Conservation (phyloP, 805 yeast genomes). For the Candida montana region DNA sequence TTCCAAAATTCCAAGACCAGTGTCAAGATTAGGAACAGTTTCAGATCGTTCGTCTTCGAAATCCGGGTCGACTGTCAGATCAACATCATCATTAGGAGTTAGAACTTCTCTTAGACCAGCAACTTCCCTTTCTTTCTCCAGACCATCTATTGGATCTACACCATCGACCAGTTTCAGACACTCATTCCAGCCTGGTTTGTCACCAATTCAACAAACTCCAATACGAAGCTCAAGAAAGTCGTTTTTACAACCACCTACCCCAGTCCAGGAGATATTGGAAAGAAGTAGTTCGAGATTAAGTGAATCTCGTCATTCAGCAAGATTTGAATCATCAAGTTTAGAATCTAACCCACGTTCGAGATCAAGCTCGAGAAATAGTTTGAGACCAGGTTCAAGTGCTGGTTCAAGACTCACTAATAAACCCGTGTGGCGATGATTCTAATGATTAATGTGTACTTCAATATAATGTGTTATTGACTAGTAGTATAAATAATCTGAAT, state of each 20-base stretch:
- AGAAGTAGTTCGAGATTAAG: conserved; percentile 13
- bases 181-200: conserved; percentile 12
- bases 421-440: conserved; percentile 7
- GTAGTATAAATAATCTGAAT: too few relatives aligned
- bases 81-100: conserved; percentile 13
- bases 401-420: conserved; percentile 4
- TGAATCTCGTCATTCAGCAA: conserved; percentile 5
- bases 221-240: conserved; percentile 15
- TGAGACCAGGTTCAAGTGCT: conserved; percentile 9
- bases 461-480: too few relatives aligned
- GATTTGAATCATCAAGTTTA: conserved; percentile 1
- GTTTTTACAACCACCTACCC: conserved; percentile 24
- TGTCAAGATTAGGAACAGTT: conserved; percentile 12
- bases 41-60: conserved; percentile 13
- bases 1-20: conserved; percentile 4
- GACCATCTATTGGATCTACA: conserved; percentile 7
- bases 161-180: conserved; percentile 11
- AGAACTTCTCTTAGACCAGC: conserved; percentile 13
- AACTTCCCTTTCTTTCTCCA: conserved; percentile 17
- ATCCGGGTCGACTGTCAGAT: conserved; percentile 3
- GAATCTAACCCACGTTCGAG: conserved; percentile 1
- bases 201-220: conserved; percentile 21
- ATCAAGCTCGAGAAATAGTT: conserved; percentile 2
- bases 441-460: not conserved
- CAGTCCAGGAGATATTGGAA: conserved; percentile 20